Conservation (phyloP, 73 alveolate species). For the Effrenium voratum region DNA sequence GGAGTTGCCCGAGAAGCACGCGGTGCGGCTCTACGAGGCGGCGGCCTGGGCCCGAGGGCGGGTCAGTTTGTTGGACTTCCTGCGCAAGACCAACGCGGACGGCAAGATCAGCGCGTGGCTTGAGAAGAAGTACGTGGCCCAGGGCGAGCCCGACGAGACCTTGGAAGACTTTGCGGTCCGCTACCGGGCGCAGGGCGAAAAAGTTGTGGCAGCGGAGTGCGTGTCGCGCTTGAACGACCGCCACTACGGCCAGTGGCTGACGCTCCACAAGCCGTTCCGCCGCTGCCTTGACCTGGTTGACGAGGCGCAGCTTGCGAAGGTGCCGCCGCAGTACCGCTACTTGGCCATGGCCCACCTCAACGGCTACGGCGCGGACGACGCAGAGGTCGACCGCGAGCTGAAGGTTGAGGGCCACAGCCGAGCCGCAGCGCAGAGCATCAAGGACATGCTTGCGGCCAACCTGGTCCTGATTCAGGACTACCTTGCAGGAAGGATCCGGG, state of each 20-base stretch:
- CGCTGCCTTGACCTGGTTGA: neutral
- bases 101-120: neutral
- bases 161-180: neutral
- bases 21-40: neutral
- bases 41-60: constrained; percentile 9
- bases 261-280: neutral
- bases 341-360: constrained; percentile 13
- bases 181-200: neutral
- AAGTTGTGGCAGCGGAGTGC: neutral
- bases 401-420: neutral
- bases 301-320: neutral
- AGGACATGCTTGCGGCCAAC: neutral
- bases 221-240: neutral
- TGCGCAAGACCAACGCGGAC: constrained; percentile 9
- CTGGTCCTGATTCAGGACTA: neutral
- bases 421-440: neutral
- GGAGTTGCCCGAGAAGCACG: neutral
- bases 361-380: neutral
- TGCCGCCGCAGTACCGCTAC: neutral
- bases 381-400: neutral
- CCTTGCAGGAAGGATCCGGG: neutral
- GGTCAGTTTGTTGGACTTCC: constrained; percentile 19
- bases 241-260: neutral
- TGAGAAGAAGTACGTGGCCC: neutral
- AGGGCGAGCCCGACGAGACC: neutral